phyloP scores from a whole-genome alignment of 352 stramenopile species.

The Phytopythium boreale region DNA sequence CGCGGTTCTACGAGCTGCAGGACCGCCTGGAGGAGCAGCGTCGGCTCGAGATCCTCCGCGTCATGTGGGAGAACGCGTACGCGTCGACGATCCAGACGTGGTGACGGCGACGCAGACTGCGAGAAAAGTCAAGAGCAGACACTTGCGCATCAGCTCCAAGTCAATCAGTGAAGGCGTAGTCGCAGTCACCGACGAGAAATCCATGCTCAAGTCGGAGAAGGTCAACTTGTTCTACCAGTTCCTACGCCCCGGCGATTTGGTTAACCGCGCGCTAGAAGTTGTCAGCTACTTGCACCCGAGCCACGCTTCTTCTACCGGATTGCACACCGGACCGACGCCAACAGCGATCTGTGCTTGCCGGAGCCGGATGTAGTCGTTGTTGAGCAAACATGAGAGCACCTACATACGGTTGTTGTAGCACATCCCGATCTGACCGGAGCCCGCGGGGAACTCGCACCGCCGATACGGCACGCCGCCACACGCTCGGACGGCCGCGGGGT shows the following conservation, averaged over 20 bases:
- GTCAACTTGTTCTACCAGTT: too few relatives aligned
- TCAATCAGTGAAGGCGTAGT: background rate
- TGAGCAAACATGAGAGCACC: conserved; percentile 12
- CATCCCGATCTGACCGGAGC: conserved; percentile 12
- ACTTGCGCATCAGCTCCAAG: background rate
- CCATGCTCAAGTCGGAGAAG: background rate
- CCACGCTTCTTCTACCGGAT: conserved; percentile 16
- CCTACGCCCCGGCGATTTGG: too few relatives aligned
- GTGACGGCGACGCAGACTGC: conserved; percentile 27
- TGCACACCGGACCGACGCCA: conserved; percentile 8
- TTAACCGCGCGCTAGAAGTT: too few relatives aligned
- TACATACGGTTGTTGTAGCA: conserved; percentile 23
- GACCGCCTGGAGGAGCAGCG: conserved; percentile 54
- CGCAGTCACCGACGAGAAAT: background rate
- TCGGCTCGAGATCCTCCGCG: conserved; percentile 39
- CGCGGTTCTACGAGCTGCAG: conserved; percentile 57
- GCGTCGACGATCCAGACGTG: conserved; percentile 61
- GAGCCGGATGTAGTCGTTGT: conserved; percentile 6
- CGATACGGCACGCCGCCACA: conserved; percentile 17
- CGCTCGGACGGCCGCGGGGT: conserved; percentile 13
- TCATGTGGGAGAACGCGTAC: conserved; percentile 77
- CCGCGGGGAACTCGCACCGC: conserved; percentile 9
- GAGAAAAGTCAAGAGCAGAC: conserved; percentile 23
- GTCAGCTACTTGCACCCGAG: conserved; percentile 9
- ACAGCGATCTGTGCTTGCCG: conserved; percentile 11